These are phyloP conservation scores for Dendrobium chrysotoxum DNA, from an alignment of 106 monocot genomes.

Conservation along the genomic window DNA sequence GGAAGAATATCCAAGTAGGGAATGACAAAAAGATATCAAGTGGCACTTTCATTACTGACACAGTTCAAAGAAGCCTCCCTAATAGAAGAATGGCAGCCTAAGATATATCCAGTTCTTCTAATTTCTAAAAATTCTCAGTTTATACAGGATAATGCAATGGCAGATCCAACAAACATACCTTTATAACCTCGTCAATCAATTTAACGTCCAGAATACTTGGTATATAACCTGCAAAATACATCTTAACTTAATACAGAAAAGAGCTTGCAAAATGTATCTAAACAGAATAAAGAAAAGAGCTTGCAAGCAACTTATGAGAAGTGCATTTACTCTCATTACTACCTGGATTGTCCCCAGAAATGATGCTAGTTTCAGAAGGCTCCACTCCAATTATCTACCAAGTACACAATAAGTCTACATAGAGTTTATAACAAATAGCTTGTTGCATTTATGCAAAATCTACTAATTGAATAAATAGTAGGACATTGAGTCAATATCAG, in stretches of 20 bases:
- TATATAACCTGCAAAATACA: slow-evolving; percentile 62
- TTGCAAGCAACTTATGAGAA: background rate
- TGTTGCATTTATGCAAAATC: background rate
- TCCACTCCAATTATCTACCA: slow-evolving; percentile 88
- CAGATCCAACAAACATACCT: slow-evolving; percentile 30
- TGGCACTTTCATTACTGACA: background rate
- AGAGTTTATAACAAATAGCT: background rate
- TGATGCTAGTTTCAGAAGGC: slow-evolving; percentile 85
- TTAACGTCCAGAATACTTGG: slow-evolving; percentile 92
- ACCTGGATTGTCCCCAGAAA: slow-evolving; percentile 90
- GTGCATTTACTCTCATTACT: background rate
- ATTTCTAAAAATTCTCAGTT: background rate
- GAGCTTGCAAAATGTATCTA: no score
- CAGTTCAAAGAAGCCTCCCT: background rate
- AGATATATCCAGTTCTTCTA: background rate
- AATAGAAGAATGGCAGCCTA: background rate
- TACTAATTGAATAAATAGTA: background rate
- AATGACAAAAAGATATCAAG: background rate
- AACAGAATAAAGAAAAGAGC: slow-evolving; percentile 3
- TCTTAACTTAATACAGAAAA: slow-evolving; percentile 11
- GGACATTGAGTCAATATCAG: background rate
- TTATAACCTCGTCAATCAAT: slow-evolving; percentile 92
- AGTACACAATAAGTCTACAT: slow-evolving; percentile 1
- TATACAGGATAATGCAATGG: background rate
- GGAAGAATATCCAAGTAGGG: background rate